Percentiles rank a stretch among this genome's conserved stretches.
Evolutionary conservation across 345 rosid genomes (phyloP).

Genomic region (Boechera divaricarpa): DNA sequence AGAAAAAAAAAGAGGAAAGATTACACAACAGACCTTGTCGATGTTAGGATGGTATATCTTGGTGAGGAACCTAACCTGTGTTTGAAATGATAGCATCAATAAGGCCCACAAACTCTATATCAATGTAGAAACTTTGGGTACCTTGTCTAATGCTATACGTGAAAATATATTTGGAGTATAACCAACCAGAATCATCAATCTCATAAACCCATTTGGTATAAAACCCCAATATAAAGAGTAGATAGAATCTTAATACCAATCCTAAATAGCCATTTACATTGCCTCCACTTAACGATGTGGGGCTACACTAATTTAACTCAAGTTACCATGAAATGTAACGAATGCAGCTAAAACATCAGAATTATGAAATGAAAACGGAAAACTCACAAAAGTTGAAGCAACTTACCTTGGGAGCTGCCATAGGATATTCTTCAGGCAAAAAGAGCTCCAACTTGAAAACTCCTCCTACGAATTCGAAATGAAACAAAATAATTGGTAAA

Average conservation of each 20-base stretch:
- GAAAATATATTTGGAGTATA: constrained; percentile 7
- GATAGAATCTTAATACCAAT: not conserved
- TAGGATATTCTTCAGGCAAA: constrained; percentile 99
- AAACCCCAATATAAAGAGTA: not conserved
- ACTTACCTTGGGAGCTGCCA: constrained; percentile 99
- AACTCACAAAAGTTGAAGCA: not conserved
- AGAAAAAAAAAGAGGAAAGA: not conserved
- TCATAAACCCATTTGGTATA: not conserved
- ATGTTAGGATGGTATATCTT: constrained; percentile 98
- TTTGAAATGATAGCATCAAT: constrained; percentile 17
- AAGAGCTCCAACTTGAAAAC: constrained; percentile 98
- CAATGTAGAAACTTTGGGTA: not conserved
- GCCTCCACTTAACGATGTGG: not conserved
- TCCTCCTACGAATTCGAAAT: constrained; percentile 62
- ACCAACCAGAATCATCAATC: constrained; percentile 9
- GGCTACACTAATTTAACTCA: not conserved
- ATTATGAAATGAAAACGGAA: not conserved
- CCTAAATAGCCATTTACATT: not conserved
- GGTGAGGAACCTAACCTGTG: constrained; percentile 98
- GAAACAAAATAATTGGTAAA: constrained; percentile 6
- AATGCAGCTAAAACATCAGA: not conserved
- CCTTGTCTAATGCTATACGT: not conserved
- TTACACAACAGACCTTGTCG: constrained; percentile 71
- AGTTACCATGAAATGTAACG: not conserved
- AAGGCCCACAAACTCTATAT: constrained; percentile 1